Base-by-base conservation (phyloP, 1,284 basidiomycete species). In the Ceratobasidium sp. region DNA sequence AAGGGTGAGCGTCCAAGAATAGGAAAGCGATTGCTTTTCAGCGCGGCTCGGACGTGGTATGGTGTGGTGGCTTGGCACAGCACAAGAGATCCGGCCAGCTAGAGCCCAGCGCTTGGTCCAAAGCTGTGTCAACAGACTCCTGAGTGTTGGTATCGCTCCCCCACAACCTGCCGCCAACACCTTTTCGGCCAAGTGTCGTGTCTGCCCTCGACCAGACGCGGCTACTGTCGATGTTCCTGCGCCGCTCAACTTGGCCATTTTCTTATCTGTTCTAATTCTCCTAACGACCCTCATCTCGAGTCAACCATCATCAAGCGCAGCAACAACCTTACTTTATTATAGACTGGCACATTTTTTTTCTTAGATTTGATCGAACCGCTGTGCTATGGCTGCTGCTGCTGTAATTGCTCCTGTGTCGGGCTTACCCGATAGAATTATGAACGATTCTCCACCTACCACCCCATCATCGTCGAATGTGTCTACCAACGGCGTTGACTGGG, bases 401-500 rank as follows among this genome's bases (percentile, higher is more conserved):
- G 72, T 66, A 44, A 28, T 75, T 7, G 40, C 60, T 13, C 61
- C 72, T 53, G 20, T 53, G 44, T 49, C 72, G 2, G 58, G 40
- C 12, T 28, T 75, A 28, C 40, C 33, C n/a, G 72, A 75, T 26
- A 63, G 55, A 66, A 53, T 55, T 60, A 75, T 61, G 55, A 33
- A n/a, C 40, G 55, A 26, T 55, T 75, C 72, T 33, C 72, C 72
- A 40, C 72, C 72, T 33, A 63, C 23, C 72, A 75, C 72, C 26
- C 72, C 77, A 44, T 69, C 33, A 33, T 33, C 77, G 66, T 66
- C 58, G 42, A 51, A 55, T 68, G 51, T 64, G 28, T 55, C 79
- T 44, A 64, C 42, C n/a, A 28, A 49, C 12, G 49, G 49, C 46
- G 51, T 64, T 9, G 93, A 96, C 85, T 97, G 95, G 91, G 91